Conservation (phyloP, 2,329 filamentous ascomycete genomes). For the Aaosphaeria pasadenensis region DNA sequence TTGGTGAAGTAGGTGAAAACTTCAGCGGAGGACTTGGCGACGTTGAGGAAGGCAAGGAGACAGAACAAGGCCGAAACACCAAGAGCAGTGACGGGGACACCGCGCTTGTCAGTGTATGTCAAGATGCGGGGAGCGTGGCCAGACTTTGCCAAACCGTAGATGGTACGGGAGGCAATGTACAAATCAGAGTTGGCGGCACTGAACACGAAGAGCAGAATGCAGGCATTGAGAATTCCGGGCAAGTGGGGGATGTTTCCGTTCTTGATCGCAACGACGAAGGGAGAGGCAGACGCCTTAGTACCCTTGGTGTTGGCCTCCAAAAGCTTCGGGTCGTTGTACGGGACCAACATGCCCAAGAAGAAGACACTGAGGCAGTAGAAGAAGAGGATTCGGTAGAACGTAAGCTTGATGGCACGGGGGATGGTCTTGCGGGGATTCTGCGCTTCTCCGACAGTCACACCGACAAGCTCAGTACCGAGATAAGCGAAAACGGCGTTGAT, state of each 20-base stretch:
- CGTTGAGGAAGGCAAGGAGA: slow-evolving; percentile 62
- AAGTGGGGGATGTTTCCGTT: slow-evolving; percentile 61
- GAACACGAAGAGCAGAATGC: slow-evolving; percentile 73
- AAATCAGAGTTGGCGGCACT: slow-evolving; percentile 75
- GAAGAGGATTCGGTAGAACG: slow-evolving; percentile 77
- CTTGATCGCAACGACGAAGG: slow-evolving; percentile 72
- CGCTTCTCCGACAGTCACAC: slow-evolving; percentile 75
- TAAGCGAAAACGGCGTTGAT: slow-evolving; percentile 78
- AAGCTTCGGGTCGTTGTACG: slow-evolving; percentile 63
- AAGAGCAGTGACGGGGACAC: slow-evolving; percentile 68
- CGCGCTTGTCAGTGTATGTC: slow-evolving; percentile 66
- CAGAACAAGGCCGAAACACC: slow-evolving; percentile 59
- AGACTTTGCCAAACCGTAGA: slow-evolving; percentile 70
- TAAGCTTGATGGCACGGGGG: slow-evolving; percentile 74
- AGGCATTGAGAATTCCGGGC: slow-evolving; percentile 68
- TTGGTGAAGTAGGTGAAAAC: slow-evolving; percentile 52
- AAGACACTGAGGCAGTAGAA: slow-evolving; percentile 76
- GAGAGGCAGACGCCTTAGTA: slow-evolving; percentile 59
- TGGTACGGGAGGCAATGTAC: slow-evolving; percentile 69
- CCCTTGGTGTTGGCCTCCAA: slow-evolving; percentile 54
- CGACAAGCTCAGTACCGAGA: slow-evolving; percentile 66
- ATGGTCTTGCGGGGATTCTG: slow-evolving; percentile 76
- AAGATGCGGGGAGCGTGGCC: slow-evolving; percentile 71
- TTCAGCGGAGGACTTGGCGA: slow-evolving; percentile 36
- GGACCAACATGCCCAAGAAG: slow-evolving; percentile 72